Evolutionary conservation across 2,329 filamentous ascomycete species (phyloP).

Genomic region (Colletotrichum tabaci): DNA sequence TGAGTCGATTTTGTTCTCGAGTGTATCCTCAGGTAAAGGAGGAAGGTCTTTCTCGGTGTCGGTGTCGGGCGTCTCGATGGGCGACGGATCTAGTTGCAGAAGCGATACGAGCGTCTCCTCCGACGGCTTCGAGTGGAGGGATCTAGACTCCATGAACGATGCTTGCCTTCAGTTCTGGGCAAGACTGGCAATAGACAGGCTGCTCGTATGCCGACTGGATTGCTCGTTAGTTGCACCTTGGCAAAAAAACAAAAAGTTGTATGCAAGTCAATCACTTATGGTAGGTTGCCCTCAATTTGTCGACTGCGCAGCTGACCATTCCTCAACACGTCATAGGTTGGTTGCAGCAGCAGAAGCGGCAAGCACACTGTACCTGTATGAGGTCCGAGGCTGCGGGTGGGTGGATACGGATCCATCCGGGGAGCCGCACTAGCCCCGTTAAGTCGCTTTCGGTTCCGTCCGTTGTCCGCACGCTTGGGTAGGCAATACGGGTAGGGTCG

Average conservation of each 20-base stretch:
- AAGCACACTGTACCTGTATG: neutral
- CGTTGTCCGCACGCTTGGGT: neutral
- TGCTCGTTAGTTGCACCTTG: neutral
- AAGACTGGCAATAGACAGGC: neutral
- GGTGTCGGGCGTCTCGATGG: slow-evolving; percentile 71
- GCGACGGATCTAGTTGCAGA: slow-evolving; percentile 43
- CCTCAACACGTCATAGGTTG: slow-evolving; percentile 33
- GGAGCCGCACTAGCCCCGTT: slow-evolving; percentile 6
- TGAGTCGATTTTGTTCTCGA: slow-evolving; percentile 50
- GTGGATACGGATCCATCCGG: neutral
- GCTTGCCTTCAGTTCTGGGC: neutral
- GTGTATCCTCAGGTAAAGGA: slow-evolving; percentile 55
- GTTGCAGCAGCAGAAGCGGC: slow-evolving; percentile 16
- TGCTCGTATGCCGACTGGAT: neutral
- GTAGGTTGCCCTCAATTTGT: neutral
- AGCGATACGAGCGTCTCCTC: slow-evolving; percentile 45
- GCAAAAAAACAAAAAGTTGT: neutral
- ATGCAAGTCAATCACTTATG: neutral
- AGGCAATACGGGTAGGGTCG: neutral
- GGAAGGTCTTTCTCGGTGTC: slow-evolving; percentile 63
- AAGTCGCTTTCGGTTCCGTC: neutral
- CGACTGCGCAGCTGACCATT: slow-evolving; percentile 22
- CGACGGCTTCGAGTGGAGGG: slow-evolving; percentile 39
- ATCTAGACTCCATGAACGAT: slow-evolving; percentile 36
- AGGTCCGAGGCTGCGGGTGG: neutral